Evolutionary conservation across 73 alveolate genomes (phyloP), one percentile per base, ranked within the genome.

Genomic region (Paramecium octaurelia): DNA sequence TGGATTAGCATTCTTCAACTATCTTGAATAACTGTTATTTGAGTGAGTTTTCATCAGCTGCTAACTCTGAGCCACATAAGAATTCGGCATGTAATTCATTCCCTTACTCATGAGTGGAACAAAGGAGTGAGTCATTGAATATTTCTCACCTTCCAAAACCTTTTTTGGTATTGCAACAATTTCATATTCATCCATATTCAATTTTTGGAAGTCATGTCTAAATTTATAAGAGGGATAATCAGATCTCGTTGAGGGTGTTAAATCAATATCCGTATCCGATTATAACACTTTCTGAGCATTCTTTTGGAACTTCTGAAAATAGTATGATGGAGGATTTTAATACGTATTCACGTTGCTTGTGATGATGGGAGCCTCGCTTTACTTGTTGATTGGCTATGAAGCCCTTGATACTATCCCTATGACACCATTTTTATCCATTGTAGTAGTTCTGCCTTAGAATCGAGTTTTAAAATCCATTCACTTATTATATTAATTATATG

Each of bases 51-150:
- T 54, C 1, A 54, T 18, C 8, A 54, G 21, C 14, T 54, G 35
- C 23, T 54, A 18, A 54, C 69, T 54, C 31, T 54, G n/a, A 54
- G 35, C 69, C n/a, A 54, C 34, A 18, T 54, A 3, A n/a, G 69
- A 54, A 54, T 5, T 34, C 31, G 50, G 5, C 12, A 64, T 31
- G 8, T 27, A 23, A 27, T 24, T 24, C 24, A 64, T 64, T 31
- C 29, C 50, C 12, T 64, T 23, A 11, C 14, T 34, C 12, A 20
- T 8, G 8, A 64, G 3, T 35, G 88, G 88, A 14, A 42, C 88
- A 75, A 75, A 75, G 1, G 88, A 75, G n/a, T 75, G 88, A 20
- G 88, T 75, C 88, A 75, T 75, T 38, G 88, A 35, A 75, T 75
- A 75, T 38, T 42, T 75, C 8, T 75, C 88, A 75, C 21, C 21